Conservation (phyloP, 148 eudicot genomes). For the Salicornia ramosissima region DNA sequence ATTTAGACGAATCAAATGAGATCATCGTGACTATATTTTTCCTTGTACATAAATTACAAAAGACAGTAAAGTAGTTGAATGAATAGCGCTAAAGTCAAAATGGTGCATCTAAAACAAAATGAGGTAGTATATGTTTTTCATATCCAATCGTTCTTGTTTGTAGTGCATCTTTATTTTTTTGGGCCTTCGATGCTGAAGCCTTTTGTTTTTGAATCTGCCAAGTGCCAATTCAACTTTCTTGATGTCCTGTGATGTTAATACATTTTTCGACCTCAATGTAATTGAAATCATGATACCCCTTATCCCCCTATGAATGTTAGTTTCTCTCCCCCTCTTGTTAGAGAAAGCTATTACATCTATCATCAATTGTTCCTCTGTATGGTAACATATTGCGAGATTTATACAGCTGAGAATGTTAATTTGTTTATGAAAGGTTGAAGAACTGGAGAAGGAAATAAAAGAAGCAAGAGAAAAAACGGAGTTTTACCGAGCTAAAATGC, state of each 20-base stretch:
- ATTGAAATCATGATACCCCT: not conserved
- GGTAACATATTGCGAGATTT: conserved; percentile 1
- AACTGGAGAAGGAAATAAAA: conserved; percentile 85
- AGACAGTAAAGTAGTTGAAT: too few relatives aligned
- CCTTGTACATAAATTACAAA: too few relatives aligned
- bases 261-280: not conserved
- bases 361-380: not conserved
- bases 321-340: not conserved
- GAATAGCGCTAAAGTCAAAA: too few relatives aligned
- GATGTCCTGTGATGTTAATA: not conserved
- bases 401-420: conserved; percentile 12
- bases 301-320: not conserved
- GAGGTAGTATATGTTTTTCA: too few relatives aligned
- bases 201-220: not conserved
- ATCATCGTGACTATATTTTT: too few relatives aligned
- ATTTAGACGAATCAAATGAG: too few relatives aligned
- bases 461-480: conserved; percentile 82
- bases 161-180: not conserved
- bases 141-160: not conserved
- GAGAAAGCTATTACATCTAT: not conserved
- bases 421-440: conserved; percentile 55
- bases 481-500: conserved; percentile 89
- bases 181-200: not conserved
- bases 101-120: too few relatives aligned
- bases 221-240: not conserved